A percentile compares a stretch with the other conserved stretches of the same genome.
These are phyloP conservation scores for Beauveria sp. DNA, from an alignment of 2,329 filamentous ascomycete genomes.

Conservation along the genomic window DNA sequence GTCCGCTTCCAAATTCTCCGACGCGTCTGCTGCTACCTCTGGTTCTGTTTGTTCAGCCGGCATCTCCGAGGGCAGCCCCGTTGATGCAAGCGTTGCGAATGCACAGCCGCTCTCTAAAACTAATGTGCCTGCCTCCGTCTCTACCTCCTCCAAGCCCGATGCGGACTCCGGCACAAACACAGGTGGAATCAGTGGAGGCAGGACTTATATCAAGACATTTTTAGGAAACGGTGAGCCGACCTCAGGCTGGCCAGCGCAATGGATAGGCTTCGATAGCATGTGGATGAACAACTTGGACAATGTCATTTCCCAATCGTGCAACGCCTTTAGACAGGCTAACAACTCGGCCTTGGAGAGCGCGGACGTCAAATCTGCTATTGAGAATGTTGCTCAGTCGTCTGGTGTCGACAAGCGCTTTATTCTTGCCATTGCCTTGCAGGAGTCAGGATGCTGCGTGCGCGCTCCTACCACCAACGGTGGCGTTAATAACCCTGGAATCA, in stretches of 20 bases:
- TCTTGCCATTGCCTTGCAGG: conserved; percentile 24
- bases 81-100: neutral
- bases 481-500: conserved; percentile 3
- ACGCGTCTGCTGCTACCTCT: neutral
- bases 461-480: neutral
- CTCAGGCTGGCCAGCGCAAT: no score
- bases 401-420: conserved; percentile 12
- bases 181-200: neutral
- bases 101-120: neutral
- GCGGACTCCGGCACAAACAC: neutral
- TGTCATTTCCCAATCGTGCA: no score
- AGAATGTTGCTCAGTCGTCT: neutral
- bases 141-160: neutral
- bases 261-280: no score
- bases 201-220: neutral
- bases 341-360: neutral
- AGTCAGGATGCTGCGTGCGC: conserved; percentile 17
- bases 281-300: no score
- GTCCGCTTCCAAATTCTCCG: neutral
- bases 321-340: no score
- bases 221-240: neutral
- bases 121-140: neutral
- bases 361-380: neutral
- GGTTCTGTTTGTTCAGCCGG: neutral
- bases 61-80: neutral